Percentiles rank a stretch among this genome's conserved stretches.
phyloP scores from a whole-genome alignment of 257 asterid species.

The Fraxinus pennsylvanica region DNA sequence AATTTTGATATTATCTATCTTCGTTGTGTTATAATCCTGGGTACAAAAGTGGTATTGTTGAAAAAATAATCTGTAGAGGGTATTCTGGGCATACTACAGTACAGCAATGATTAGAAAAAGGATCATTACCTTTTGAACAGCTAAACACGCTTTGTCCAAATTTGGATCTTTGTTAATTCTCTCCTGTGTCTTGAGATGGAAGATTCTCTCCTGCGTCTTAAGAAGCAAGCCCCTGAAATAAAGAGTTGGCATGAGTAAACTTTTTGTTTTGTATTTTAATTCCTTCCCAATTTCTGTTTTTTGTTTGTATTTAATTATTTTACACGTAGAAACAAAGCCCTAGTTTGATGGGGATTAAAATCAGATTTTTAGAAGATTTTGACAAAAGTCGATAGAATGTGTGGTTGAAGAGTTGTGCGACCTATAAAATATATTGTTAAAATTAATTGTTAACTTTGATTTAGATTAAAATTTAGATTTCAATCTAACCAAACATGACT shows the following conservation, averaged over 20 bases:
- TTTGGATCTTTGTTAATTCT: slow-evolving; percentile 33
- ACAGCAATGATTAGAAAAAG: slow-evolving; percentile 34
- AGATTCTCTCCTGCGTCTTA: slow-evolving; percentile 18
- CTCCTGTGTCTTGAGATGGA: slow-evolving; percentile 8
- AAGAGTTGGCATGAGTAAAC: not conserved
- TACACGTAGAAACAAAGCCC: not conserved
- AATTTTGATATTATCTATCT: no score
- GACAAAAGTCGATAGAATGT: no score
- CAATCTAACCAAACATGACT: no score
- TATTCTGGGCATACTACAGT: slow-evolving; percentile 15
- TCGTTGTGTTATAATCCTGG: no score
- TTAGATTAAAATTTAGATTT: no score
- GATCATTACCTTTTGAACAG: slow-evolving; percentile 30
- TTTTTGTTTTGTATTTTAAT: not conserved
- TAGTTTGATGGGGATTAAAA: no score
- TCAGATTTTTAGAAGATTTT: no score
- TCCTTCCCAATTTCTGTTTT: not conserved
- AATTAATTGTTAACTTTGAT: no score
- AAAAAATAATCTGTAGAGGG: slow-evolving; percentile 7
- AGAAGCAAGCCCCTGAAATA: slow-evolving; percentile 29
- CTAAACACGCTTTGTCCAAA: slow-evolving; percentile 30
- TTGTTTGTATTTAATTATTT: not conserved
- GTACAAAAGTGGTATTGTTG: no score
- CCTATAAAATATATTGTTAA: no score
- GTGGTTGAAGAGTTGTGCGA: no score